These are phyloP conservation scores for Pythium insidiosum DNA, from an alignment of 352 stramenopile genomes.

Conservation along the genomic window DNA sequence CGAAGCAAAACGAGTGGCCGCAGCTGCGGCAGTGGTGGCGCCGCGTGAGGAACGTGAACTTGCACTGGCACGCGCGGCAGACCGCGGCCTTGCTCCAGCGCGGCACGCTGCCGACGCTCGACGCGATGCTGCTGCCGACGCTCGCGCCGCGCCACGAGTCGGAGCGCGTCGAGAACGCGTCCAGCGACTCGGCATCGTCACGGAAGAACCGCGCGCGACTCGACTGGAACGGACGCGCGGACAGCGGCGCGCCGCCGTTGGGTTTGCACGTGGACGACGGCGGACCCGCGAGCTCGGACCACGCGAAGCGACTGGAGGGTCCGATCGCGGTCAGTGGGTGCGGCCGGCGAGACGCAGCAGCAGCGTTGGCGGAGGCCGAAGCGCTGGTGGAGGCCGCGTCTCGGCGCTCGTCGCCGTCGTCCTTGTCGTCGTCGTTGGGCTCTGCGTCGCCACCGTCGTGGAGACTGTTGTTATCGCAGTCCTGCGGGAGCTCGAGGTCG, in stretches of 20 bases:
- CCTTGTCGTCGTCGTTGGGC: neutral
- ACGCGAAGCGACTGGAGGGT: slow-evolving; percentile 6
- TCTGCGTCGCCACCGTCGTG: neutral
- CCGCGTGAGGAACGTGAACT: slow-evolving; percentile 59
- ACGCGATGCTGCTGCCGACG: neutral
- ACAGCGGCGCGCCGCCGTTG: slow-evolving; percentile 4
- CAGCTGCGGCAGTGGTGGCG: slow-evolving; percentile 82
- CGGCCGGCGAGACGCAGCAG: no score
- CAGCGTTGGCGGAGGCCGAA: no score
- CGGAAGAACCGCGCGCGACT: slow-evolving; percentile 12
- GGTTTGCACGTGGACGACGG: neutral
- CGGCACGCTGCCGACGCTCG: slow-evolving; percentile 22
- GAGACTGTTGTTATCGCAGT: slow-evolving; percentile 21
- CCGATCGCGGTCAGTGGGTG: slow-evolving; percentile 7
- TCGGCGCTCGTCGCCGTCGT: neutral
- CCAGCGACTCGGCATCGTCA: neutral
- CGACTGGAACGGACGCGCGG: slow-evolving; percentile 4
- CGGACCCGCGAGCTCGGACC: neutral
- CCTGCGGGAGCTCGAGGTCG: slow-evolving; percentile 9
- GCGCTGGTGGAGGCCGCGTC: neutral
- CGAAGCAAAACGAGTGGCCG: slow-evolving; percentile 79
- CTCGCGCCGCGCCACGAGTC: neutral
- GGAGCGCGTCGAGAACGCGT: slow-evolving; percentile 4
- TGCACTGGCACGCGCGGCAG: slow-evolving; percentile 65
- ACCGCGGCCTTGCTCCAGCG: slow-evolving; percentile 60